Base-by-base conservation (phyloP, 495 filamentous ascomycete genomes). In the Penicillium parvum region DNA sequence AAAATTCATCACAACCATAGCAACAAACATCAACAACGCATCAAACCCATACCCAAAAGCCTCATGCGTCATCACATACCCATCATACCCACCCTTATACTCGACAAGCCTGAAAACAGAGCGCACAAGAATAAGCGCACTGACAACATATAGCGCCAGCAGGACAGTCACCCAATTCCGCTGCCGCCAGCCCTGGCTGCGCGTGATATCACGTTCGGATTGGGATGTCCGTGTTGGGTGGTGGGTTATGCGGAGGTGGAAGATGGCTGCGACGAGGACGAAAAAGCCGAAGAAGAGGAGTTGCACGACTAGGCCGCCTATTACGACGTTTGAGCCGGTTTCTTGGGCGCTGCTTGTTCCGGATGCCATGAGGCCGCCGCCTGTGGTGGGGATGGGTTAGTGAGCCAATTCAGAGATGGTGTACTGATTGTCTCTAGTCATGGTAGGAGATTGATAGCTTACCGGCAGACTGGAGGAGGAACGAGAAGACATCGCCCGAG, bases 31-130 rank as follows among this genome's bases (percentile, higher is more conserved):
- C 33, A 79, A 55, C 25, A 68, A 17, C 16, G 69, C 60, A 57
- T 88, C 84, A 49, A 85, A 85, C 9, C 81, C 48, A 55, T 84
- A 86, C 42, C 84, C 45, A 48, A 73, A 76, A 39, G 65, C 71
- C 64, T 86, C 83, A 41, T 78, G 71, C 1, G 45, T 56, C 43
- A 82, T 52, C 17, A 76, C 35, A 48, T 61, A 71, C 7, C 81
- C 81, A 14, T 63, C 50, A 22, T 69, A 55, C 0, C 83, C 82
- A 60, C 77, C 63, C 1, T 69, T 37, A 48, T 80, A 86, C 62
- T 88, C 84, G 7, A 82, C 50, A 20, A 82, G 60, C 7, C 84
- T 71, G 57, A 82, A 84, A 4, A 85, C 42, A 15, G 66, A 77
- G 14, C 84, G 71, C 3, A 85, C 52, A 43, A 87, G 41, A 44